Base-by-base conservation (phyloP, 2,329 filamentous ascomycete species). In the Nemania abortiva region DNA sequence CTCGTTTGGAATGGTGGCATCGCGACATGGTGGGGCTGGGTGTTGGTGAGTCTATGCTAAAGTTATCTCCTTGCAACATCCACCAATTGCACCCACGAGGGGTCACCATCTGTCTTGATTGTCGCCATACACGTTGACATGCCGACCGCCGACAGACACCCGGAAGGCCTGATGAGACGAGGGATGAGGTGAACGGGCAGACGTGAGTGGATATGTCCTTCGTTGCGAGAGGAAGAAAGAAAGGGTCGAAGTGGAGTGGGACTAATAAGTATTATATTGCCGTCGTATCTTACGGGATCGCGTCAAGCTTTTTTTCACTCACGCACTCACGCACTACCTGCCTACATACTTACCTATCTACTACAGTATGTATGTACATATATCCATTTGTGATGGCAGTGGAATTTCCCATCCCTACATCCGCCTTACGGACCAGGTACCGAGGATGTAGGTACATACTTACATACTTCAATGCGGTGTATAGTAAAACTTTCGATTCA, bases 1-100 rank as follows among this genome's bases (percentile, higher is more conserved):
- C 73, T 71, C 61, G 62, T 75, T 75, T 69, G 73, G 74, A 64
- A 76, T 76, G 73, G 75, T 76, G 71, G 67, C 72, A 76, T 75
- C 66, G 73, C 72, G 69, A 74, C 65, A 71, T 68, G 70, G 74
- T 75, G 75, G 74, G 73, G 74, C 74, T 63, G 66, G 29, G 52
- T 58, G 55, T 68, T 68, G 63, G 65, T 71, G 66, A 60, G 63
- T 60, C 47, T 66, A 61, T 65, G 55, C 61, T 61, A 64, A 63
- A 65, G 68, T 47, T 56, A 47, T 67, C 61, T 69, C 68, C 73
- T 71, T 70, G 71, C 70, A 68, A 65, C 68, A 67, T 66, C 74
- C 73, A 74, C 72, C 72, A 72, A 68, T 68, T 72, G 70, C 70
- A 39, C 69, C 71, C 71, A 72, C 70, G 74, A 73, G 72, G 63